Conservation (phyloP, 257 asterid species). For the Petrea volubilis region DNA sequence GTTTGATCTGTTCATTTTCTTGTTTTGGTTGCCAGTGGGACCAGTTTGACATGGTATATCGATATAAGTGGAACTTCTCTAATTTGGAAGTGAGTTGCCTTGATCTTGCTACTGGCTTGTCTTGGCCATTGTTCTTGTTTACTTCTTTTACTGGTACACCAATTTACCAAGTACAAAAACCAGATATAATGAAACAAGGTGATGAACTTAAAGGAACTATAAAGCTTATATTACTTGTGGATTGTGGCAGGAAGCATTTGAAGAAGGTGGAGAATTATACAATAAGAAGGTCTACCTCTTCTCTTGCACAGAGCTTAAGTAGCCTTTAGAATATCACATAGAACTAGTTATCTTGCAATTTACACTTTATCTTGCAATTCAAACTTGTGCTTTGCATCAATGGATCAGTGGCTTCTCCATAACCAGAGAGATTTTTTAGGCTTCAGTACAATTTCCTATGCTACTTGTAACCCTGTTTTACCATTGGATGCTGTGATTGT, state of each 20-base stretch:
- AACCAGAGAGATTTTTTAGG: neutral
- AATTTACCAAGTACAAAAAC: too few species aligned
- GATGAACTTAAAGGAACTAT: neutral
- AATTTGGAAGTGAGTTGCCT: slow-evolving; percentile 71
- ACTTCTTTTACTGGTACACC: neutral
- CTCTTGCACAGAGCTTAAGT: slow-evolving; percentile 93
- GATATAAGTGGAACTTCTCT: slow-evolving; percentile 79
- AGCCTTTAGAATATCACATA: neutral
- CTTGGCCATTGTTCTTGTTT: neutral
- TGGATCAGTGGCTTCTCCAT: too few species aligned
- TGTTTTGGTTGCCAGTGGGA: slow-evolving; percentile 74
- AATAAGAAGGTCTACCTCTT: slow-evolving; percentile 80
- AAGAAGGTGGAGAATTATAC: slow-evolving; percentile 80
- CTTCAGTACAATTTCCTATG: neutral
- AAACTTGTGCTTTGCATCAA: too few species aligned
- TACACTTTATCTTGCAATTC: too few species aligned
- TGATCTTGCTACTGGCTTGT: neutral
- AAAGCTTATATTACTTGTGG: slow-evolving; percentile 22
- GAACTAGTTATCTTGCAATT: too few species aligned
- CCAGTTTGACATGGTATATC: slow-evolving; percentile 86
- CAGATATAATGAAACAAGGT: neutral
- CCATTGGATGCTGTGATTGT: neutral
- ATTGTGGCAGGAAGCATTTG: slow-evolving; percentile 74
- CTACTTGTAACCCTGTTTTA: neutral
- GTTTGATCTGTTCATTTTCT: neutral